Base-by-base conservation (phyloP, 1,139 yeast species). In the Nakaseomyces kungkrabaensis region DNA sequence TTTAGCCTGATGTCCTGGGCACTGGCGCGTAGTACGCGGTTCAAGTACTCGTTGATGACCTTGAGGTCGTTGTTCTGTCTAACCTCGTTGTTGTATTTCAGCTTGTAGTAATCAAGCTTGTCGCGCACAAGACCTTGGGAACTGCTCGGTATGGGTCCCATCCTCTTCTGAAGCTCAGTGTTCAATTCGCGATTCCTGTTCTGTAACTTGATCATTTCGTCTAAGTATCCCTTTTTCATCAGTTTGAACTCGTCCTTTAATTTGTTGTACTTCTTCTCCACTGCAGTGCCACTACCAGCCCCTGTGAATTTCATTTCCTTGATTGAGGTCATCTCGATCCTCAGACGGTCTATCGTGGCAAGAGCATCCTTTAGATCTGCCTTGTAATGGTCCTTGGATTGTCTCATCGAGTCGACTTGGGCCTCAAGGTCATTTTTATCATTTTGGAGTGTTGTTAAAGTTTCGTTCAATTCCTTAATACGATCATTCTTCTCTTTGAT, bases 21-120 rank as follows among this genome's bases (percentile, higher is more conserved):
- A 22, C 65, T 57, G n/a, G 64, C 63, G 36, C 58, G 56, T 37
- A 66, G 49, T n/a, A 65, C 64, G 11, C 60, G 58, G 48, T 64
- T 62, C 48, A 65, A 50, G 47, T 66, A 66, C 29, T 61, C 63
- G 40, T 62, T 64, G 53, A 63, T 58, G 13, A 63, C 60, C 24
- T 52, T 56, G 29, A 64, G 48, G 48, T 64, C 68, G 48, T 63
- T 63, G 47, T 62, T 65, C 37, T 58, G 61, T 48, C 53, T 55
- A 4, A 60, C 62, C 47, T 65, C 69, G n/a, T 52, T 56, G 48
- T 62, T 56, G 41, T 63, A 65, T 46, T 60, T 61, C 36, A 64
- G 51, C 40, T 59, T 61, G 48, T 65, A 65, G 50, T 59, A 63
- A 50, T 63, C 67, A n/a, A 58, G 50, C 27, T 55, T 55, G 49